Percentiles rank a stretch among this genome's conserved stretches.
These are phyloP conservation scores for Boletus subcaerulescens DNA, from an alignment of 768 basidiomycete genomes.

Conservation along the genomic window DNA sequence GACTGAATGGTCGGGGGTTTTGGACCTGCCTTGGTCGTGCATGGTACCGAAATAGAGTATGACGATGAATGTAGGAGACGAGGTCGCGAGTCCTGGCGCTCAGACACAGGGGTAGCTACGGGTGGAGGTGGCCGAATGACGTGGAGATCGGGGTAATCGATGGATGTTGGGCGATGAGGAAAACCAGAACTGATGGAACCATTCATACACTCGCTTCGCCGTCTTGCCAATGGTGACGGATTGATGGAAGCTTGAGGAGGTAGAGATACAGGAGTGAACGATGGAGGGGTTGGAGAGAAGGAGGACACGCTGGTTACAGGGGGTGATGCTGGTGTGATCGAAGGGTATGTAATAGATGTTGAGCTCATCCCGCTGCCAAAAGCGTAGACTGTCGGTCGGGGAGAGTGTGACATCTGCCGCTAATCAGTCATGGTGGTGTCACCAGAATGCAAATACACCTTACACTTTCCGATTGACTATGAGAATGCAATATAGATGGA, in stretches of 20 bases:
- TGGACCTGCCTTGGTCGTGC: constrained; percentile 36
- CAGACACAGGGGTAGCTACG: constrained; percentile 64
- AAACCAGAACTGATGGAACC: constrained; percentile 59
- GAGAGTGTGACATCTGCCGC: constrained; percentile 35
- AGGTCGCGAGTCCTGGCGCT: constrained; percentile 74
- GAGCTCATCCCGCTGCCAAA: constrained; percentile 38
- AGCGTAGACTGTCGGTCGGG: constrained; percentile 33
- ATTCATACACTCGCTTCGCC: constrained; percentile 76
- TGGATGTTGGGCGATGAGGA: constrained; percentile 43
- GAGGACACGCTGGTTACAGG: constrained; percentile 37
- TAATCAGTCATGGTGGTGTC: constrained; percentile 12
- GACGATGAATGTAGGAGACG: constrained; percentile 41
- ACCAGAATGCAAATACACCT: constrained; percentile 13
- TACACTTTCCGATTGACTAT: constrained; percentile 52
- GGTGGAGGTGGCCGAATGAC: constrained; percentile 77
- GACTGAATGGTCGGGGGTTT: constrained; percentile 64
- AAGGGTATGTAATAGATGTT: constrained; percentile 52
- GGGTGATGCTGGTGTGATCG: constrained; percentile 40
- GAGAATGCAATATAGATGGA: constrained; percentile 44
- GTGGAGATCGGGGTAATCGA: constrained; percentile 81
- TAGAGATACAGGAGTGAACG: constrained; percentile 46
- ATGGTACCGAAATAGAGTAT: constrained; percentile 26
- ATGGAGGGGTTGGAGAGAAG: constrained; percentile 38
- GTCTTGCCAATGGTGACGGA: constrained; percentile 68
- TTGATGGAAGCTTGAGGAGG: constrained; percentile 88